Conservation (phyloP, 371 early-diverging fungal genomes). For the Fennellomyces sp. region DNA sequence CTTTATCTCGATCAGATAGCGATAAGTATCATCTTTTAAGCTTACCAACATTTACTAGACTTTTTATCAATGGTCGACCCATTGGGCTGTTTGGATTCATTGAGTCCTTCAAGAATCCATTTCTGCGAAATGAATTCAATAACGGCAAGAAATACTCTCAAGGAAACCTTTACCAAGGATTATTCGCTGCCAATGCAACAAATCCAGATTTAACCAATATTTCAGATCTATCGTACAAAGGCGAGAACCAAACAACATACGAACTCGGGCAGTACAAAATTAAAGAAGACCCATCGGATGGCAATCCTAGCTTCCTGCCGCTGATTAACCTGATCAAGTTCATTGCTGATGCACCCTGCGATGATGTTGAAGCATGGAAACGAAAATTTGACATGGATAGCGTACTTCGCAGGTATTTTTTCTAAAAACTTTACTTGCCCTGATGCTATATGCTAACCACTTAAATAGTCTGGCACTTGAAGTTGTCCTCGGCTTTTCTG, state of each 20-base stretch:
- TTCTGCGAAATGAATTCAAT: slow-evolving; percentile 30
- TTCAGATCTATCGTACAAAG: slow-evolving; percentile 22
- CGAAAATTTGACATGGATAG: slow-evolving; percentile 27
- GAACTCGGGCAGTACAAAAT: slow-evolving; percentile 25
- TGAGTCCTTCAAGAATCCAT: slow-evolving; percentile 30
- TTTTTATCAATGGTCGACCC: slow-evolving; percentile 32
- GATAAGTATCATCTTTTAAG: no score
- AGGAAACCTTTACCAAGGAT: slow-evolving; percentile 33
- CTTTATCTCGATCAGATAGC: neutral
- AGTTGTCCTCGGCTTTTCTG: slow-evolving; percentile 26
- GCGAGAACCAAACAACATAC: slow-evolving; percentile 20
- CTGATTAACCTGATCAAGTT: slow-evolving; percentile 31
- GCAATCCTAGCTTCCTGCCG: slow-evolving; percentile 11
- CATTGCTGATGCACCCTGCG: slow-evolving; percentile 25
- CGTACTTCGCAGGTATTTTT: slow-evolving; percentile 27
- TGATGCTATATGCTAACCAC: neutral
- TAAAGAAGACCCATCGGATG: slow-evolving; percentile 17
- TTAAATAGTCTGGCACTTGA: slow-evolving; percentile 27
- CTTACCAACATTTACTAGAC: no score
- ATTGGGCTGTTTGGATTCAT: slow-evolving; percentile 38
- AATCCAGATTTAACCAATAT: neutral
- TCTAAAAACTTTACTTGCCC: neutral
- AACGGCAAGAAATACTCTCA: slow-evolving; percentile 23
- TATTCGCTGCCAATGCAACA: neutral
- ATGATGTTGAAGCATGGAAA: slow-evolving; percentile 21